Conservation (phyloP, 306 rosid genomes). For the Senna tora region DNA sequence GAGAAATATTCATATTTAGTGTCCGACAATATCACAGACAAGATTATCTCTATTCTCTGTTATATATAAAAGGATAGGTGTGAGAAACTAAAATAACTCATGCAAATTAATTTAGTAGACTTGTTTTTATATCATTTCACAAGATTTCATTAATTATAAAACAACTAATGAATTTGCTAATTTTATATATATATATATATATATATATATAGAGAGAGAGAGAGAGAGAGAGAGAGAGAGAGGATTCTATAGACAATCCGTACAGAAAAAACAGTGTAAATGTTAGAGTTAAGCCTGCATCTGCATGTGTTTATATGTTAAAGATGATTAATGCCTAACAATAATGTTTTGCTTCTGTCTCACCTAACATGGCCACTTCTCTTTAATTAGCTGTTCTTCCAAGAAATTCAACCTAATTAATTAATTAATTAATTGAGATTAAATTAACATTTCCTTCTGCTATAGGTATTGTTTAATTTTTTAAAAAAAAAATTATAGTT, state of each 20-base stretch:
- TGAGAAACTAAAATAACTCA: no score
- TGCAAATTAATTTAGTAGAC: not conserved
- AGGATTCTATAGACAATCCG: not conserved
- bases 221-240: no score
- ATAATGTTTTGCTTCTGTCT: conserved; percentile 9
- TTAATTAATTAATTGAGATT: not conserved
- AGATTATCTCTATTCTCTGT: no score
- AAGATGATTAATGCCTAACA: not conserved
- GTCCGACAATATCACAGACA: no score
- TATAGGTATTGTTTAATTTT: no score
- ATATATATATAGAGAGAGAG: no score
- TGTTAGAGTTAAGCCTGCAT: conserved; percentile 10
- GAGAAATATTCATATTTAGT: no score
- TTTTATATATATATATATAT: not conserved
- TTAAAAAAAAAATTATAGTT: not conserved
- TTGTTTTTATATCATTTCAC: not conserved
- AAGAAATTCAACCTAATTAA: not conserved
- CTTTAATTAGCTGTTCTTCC: conserved; percentile 21
- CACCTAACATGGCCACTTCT: conserved; percentile 33
- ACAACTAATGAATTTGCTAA: not conserved
- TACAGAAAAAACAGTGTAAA: not conserved
- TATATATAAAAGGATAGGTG: no score
- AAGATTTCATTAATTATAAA: not conserved
- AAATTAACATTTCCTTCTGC: not conserved
- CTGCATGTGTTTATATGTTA: not conserved